A percentile compares a stretch with the other conserved stretches of the same genome.
phyloP scores from a whole-genome alignment of 2,329 filamentous ascomycete species.

The Huntiella moniliformis region DNA sequence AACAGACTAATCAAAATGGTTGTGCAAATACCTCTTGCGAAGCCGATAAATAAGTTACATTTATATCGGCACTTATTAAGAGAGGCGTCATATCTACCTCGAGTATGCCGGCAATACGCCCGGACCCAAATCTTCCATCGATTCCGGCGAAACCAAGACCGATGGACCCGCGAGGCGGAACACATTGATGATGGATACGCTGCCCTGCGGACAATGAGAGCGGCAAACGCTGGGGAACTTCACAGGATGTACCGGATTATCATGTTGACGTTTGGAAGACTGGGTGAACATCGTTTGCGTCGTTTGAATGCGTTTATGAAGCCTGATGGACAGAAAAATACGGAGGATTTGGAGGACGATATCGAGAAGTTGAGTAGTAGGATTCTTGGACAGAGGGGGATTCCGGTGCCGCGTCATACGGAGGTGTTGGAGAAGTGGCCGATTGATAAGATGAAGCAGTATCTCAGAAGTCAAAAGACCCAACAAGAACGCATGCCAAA shows the following conservation, averaged over 20 bases:
- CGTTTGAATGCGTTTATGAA: conserved; percentile 25
- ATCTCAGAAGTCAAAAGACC: conserved; percentile 24
- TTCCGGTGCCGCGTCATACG: conserved; percentile 7
- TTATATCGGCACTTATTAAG: conserved; percentile 42
- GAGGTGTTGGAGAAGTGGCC: conserved; percentile 32
- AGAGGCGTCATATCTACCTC: conserved; percentile 40
- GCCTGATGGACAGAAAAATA: conserved; percentile 21
- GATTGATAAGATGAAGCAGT: conserved; percentile 22
- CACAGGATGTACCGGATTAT: conserved; percentile 29
- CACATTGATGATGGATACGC: conserved; percentile 24
- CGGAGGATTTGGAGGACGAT: conserved; percentile 22
- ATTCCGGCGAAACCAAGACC: conserved; percentile 25
- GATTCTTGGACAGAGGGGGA: neutral
- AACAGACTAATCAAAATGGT: conserved; percentile 1
- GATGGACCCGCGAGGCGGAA: conserved; percentile 16
- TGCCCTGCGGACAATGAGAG: conserved; percentile 29
- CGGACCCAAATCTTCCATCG: conserved; percentile 24
- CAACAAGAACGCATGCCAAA: conserved; percentile 16
- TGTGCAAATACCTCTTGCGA: conserved; percentile 18
- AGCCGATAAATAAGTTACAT: conserved; percentile 19
- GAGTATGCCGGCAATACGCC: conserved; percentile 27
- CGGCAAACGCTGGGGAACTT: conserved; percentile 33
- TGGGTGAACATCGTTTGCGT: conserved; percentile 30
- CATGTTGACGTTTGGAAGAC: conserved; percentile 31
- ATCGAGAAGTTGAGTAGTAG: conserved; percentile 9